A percentile compares a stretch with the other conserved stretches of the same genome.
phyloP scores from a whole-genome alignment of 352 stramenopile genomes.

The Stramenopiles sp. region DNA sequence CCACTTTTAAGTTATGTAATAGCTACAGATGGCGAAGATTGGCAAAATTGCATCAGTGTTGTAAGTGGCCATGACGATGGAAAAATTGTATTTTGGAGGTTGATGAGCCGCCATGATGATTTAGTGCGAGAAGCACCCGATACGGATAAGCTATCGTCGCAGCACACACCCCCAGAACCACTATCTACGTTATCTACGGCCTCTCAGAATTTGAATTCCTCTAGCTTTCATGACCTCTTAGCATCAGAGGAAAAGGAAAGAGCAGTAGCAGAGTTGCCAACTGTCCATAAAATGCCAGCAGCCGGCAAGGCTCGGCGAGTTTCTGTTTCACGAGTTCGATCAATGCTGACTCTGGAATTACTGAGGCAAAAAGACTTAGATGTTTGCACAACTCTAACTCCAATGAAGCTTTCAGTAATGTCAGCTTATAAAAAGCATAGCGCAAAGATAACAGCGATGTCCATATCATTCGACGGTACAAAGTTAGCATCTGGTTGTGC shows the following conservation, averaged over 20 bases:
- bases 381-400: neutral
- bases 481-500: neutral
- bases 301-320: neutral
- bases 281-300: neutral
- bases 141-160: neutral
- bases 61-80: slow-evolving; percentile 15
- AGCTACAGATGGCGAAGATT: slow-evolving; percentile 10
- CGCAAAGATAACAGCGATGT: neutral
- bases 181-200: neutral
- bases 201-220: neutral
- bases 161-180: neutral
- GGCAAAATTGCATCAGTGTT: slow-evolving; percentile 12
- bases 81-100: slow-evolving; percentile 12
- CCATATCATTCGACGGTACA: neutral
- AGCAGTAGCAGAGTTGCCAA: neutral
- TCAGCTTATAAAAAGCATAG: neutral
- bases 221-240: neutral
- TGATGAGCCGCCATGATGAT: neutral
- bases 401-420: neutral
- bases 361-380: neutral
- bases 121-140: neutral
- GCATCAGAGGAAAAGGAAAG: neutral
- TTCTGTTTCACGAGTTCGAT: neutral
- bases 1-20: neutral
- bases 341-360: neutral